These are phyloP conservation scores for Kwoniella sp. DNA, from an alignment of 768 basidiomycete genomes.

Conservation along the genomic window DNA sequence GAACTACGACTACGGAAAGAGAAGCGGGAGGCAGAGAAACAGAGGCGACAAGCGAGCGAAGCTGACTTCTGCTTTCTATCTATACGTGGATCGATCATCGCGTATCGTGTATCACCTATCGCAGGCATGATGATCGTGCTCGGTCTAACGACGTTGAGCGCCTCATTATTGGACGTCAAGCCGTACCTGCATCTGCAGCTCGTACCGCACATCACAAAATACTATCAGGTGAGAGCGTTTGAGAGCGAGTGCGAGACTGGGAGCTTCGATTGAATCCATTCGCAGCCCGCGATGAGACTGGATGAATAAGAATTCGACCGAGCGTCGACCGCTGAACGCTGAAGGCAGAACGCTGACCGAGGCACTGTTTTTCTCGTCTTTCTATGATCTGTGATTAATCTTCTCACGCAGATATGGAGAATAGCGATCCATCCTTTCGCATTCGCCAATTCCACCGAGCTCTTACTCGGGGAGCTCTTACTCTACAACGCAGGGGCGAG, in stretches of 20 bases:
- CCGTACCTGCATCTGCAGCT: conserved; percentile 88
- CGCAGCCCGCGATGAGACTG: no score
- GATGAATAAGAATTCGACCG: no score
- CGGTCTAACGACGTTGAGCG: conserved; percentile 72
- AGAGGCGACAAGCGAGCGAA: not conserved
- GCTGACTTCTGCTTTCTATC: not conserved
- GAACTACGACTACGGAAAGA: no score
- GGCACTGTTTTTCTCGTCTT: not conserved
- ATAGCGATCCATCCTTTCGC: conserved; percentile 72
- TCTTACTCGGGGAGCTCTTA: conserved; percentile 73
- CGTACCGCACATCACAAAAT: conserved; percentile 82
- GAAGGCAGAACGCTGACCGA: not conserved
- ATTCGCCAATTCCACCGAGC: conserved; percentile 81
- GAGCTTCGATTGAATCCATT: no score
- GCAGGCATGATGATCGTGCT: conserved; percentile 75
- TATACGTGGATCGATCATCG: no score
- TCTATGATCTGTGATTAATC: not conserved
- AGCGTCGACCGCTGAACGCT: no score
- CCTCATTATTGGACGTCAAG: conserved; percentile 80
- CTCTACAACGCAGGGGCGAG: conserved; percentile 71
- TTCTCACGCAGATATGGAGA: conserved; percentile 76
- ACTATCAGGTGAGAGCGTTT: conserved; percentile 72
- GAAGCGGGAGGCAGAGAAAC: no score
- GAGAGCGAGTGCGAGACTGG: no score
- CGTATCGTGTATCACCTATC: no score